Evolutionary conservation across 2,329 filamentous ascomycete species (phyloP).

Genomic region (Teratosphaeria zuluensis): DNA sequence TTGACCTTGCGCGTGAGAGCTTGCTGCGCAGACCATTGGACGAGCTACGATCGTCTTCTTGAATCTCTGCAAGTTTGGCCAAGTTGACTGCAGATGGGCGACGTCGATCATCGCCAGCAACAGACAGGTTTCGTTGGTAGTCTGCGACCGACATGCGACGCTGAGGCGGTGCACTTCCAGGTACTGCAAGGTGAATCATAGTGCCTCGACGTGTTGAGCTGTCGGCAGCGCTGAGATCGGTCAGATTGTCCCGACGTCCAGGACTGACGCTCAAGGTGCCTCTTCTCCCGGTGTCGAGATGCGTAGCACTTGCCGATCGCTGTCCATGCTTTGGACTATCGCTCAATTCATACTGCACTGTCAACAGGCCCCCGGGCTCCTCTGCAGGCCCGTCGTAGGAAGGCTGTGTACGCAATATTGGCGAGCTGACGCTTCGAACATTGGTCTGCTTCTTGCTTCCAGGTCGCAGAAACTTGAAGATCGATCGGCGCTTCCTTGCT

Average conservation of each 20-base stretch:
- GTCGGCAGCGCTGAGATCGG: background rate
- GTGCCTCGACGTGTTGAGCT: background rate
- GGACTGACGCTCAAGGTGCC: background rate
- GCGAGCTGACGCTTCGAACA: constrained; percentile 17
- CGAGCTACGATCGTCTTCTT: constrained; percentile 12
- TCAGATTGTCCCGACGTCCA: background rate
- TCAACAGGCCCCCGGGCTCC: constrained; percentile 9
- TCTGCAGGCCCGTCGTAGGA: constrained; percentile 16
- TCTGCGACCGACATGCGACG: constrained; percentile 17
- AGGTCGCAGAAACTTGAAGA: constrained; percentile 20
- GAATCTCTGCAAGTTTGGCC: constrained; percentile 11
- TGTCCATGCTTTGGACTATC: background rate
- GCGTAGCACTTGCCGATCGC: constrained; percentile 9
- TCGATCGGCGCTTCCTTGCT: constrained; percentile 19
- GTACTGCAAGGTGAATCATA: constrained; percentile 4
- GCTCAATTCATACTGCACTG: constrained; percentile 14
- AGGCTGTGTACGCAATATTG: constrained; percentile 8
- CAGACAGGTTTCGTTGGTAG: constrained; percentile 20
- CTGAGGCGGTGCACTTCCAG: background rate
- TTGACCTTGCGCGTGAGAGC: constrained; percentile 11
- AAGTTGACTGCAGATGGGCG: constrained; percentile 12
- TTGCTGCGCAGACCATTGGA: constrained; percentile 6
- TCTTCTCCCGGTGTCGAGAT: constrained; percentile 1
- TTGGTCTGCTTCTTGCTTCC: constrained; percentile 12
- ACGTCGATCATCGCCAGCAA: constrained; percentile 20